Conservation (phyloP, 768 basidiomycete genomes). For the Leccinum boreale region DNA sequence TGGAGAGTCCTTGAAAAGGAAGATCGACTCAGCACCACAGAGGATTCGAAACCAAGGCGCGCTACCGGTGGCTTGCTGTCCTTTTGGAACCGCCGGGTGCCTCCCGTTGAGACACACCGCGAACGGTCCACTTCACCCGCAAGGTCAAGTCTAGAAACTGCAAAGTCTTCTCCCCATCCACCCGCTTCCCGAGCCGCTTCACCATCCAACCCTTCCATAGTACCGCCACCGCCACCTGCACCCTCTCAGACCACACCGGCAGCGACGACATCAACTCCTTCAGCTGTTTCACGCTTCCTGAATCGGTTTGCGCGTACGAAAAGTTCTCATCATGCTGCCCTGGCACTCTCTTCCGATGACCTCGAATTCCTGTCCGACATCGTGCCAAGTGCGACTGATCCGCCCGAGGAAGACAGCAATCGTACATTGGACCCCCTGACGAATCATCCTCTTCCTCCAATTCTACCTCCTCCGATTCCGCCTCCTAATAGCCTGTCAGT, state of each 20-base stretch:
- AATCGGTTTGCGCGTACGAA: constrained; percentile 64
- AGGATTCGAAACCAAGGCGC: constrained; percentile 47
- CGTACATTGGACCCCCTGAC: constrained; percentile 37
- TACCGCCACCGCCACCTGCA: constrained; percentile 10
- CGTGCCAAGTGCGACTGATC: constrained; percentile 53
- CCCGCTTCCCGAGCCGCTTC: constrained; percentile 13
- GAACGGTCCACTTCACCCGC: constrained; percentile 25
- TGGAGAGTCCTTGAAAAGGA: constrained; percentile 70
- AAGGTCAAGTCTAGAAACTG: constrained; percentile 31
- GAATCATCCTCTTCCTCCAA: constrained; percentile 40
- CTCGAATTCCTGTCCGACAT: constrained; percentile 75
- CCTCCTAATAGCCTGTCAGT: constrained; percentile 32
- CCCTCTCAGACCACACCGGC: constrained; percentile 2
- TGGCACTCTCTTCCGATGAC: constrained; percentile 77
- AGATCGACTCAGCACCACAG: constrained; percentile 28
- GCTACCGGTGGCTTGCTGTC: constrained; percentile 59
- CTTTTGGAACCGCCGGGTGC: constrained; percentile 57
- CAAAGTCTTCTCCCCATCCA: constrained; percentile 10
- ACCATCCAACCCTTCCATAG: constrained; percentile 8
- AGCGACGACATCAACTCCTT: constrained; percentile 37
- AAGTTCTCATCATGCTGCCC: constrained; percentile 43
- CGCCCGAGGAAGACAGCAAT: constrained; percentile 32
- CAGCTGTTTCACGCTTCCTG: constrained; percentile 82
- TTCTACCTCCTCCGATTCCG: constrained; percentile 35
- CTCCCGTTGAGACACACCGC: constrained; percentile 19